Base-by-base conservation (phyloP, 371 early-diverging fungal genomes). In the Haplosporangium sp. region DNA sequence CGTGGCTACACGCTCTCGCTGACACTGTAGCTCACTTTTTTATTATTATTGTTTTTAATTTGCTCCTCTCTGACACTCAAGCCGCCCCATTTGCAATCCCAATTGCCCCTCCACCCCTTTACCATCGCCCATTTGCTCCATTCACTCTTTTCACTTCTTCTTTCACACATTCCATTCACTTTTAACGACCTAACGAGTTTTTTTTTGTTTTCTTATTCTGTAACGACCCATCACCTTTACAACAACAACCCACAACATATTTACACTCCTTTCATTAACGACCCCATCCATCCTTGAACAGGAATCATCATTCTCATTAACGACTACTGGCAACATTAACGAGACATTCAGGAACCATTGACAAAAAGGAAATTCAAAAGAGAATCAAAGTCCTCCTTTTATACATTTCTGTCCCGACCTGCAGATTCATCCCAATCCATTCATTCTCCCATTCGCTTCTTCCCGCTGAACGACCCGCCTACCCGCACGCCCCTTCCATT, bases 281-380 rank as follows among this genome's bases (percentile, higher is more conserved):
- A 62, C 63, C 63, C 55, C 63, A 38, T 52, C 21, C 63, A 62
- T 29, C 63, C 63, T 61, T 61, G 50, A 37, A 61, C 61, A 61
- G 61, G 61, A 61, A 43, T 21, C 18, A 42, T 23, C 12, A 16
- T 16, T 50, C 18, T 29, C 36, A 10, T 40, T 60, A 47, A 13
- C 48, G 13, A 29, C 59, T 55, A 20, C 38, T 1, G 13, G 14
- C 55, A 55, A 29, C 12, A 11, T 9, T 36, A 51, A 14, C 61
- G 13, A 60, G 18, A 37, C 46, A 11, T n/a, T 23, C 21, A 59
- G 9, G 29, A 47, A 23, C 42, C 6, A 12, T 13, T 42, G 23
- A 21, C 18, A n/a, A 43, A 20, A 13, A 59, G 38, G 6, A 43
- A 16, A 59, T 12, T 1, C 7, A 59, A 46, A 38, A 50, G 37